These are phyloP conservation scores for Orbilia ellipsospora DNA, from an alignment of 2,329 filamentous ascomycete genomes.

Conservation along the genomic window DNA sequence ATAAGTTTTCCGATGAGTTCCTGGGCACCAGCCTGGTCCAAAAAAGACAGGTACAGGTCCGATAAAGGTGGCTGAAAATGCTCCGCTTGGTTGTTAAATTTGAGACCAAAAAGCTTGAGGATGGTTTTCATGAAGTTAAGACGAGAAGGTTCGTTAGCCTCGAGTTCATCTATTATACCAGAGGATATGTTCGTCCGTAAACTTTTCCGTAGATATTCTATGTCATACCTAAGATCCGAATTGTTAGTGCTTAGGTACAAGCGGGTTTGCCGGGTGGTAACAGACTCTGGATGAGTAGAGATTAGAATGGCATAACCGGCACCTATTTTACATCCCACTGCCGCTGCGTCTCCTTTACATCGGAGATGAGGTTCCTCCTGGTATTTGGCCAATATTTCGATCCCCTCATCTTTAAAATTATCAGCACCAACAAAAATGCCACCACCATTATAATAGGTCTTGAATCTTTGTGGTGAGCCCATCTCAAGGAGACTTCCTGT, in stretches of 20 bases:
- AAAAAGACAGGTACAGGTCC: constrained; percentile 80
- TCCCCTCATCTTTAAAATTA: constrained; percentile 70
- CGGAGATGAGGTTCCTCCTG: constrained; percentile 79
- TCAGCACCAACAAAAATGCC: constrained; percentile 88
- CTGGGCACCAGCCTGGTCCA: constrained; percentile 75
- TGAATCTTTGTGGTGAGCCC: constrained; percentile 72
- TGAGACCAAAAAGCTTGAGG: constrained; percentile 82
- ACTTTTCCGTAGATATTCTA: constrained; percentile 77
- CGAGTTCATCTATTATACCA: constrained; percentile 74
- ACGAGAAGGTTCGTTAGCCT: constrained; percentile 75
- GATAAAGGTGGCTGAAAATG: constrained; percentile 73
- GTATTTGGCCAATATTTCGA: constrained; percentile 86
- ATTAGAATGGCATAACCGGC: constrained; percentile 82
- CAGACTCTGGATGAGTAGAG: constrained; percentile 91
- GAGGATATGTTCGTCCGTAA: constrained; percentile 76
- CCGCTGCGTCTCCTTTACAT: constrained; percentile 74
- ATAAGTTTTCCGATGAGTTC: constrained; percentile 66
- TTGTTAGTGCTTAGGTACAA: background rate
- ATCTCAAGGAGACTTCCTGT: constrained; percentile 63
- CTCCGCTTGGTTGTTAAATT: constrained; percentile 70
- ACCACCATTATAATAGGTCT: constrained; percentile 92
- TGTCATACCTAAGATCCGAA: constrained; percentile 74
- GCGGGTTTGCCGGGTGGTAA: constrained; percentile 56
- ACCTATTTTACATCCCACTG: constrained; percentile 85
- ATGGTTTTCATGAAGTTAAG: constrained; percentile 81